These are phyloP conservation scores for Ephemerocybe angulata DNA, from an alignment of 768 basidiomycete genomes.

Conservation along the genomic window DNA sequence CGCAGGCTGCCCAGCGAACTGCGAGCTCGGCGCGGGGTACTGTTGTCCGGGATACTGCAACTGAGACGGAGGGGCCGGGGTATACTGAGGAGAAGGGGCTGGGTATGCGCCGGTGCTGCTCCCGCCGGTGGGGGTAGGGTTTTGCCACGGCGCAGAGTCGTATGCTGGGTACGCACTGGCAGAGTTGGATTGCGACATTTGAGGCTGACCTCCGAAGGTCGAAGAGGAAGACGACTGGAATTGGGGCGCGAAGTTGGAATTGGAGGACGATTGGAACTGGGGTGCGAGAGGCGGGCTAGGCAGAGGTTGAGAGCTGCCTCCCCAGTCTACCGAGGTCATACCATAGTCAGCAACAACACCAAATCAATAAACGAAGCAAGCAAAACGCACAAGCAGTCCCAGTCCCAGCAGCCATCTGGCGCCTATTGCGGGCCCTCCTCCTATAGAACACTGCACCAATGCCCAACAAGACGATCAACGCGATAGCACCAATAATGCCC, in stretches of 20 bases:
- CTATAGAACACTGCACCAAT: neutral
- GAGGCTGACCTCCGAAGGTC: neutral
- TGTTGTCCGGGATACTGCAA: neutral
- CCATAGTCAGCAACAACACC: neutral
- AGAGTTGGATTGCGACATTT: neutral
- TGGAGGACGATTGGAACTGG: neutral
- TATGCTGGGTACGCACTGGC: neutral
- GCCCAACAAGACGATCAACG: neutral
- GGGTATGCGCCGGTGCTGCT: too few species aligned
- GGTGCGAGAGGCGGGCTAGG: too few species aligned
- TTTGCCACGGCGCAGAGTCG: neutral
- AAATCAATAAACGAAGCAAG: neutral
- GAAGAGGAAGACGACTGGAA: neutral
- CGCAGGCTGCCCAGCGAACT: neutral
- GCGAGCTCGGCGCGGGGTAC: neutral
- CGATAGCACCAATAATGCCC: constrained; percentile 7
- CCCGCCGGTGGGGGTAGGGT: neutral
- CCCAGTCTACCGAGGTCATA: neutral
- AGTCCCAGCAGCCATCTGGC: neutral
- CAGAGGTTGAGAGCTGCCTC: too few species aligned
- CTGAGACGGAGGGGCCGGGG: too few species aligned
- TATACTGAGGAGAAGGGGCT: too few species aligned
- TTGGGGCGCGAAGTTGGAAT: neutral
- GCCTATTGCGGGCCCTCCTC: neutral
- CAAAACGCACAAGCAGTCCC: neutral